phyloP scores from a whole-genome alignment of 2,329 filamentous ascomycete species.

The Neonectria neomacrospora region DNA sequence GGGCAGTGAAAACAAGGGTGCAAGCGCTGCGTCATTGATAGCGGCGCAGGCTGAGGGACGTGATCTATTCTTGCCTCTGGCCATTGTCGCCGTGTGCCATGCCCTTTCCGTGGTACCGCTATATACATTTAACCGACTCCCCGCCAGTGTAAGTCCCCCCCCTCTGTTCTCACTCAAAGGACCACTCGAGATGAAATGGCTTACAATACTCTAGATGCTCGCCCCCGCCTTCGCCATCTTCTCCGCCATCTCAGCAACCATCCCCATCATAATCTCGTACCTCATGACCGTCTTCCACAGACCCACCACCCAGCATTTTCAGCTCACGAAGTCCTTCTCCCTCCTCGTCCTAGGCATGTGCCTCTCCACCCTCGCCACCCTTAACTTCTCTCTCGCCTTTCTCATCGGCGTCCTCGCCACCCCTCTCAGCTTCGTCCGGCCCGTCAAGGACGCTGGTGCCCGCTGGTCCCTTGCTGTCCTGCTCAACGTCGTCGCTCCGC shows the following conservation, averaged over 20 bases:
- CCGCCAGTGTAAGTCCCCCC: constrained; percentile 67
- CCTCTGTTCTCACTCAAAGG: neutral
- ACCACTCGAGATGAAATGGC: neutral
- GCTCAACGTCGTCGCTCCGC: constrained; percentile 71
- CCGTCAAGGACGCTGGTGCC: constrained; percentile 54
- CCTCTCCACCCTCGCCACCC: constrained; percentile 89
- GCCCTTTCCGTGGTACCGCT: constrained; percentile 83
- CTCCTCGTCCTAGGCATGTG: constrained; percentile 93
- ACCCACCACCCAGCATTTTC: constrained; percentile 75
- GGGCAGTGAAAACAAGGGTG: constrained; percentile 43
- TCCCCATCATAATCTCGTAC: constrained; percentile 68
- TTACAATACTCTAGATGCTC: constrained; percentile 61
- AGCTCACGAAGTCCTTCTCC: constrained; percentile 88
- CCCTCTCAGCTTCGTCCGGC: constrained; percentile 80
- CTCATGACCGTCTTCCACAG: constrained; percentile 62
- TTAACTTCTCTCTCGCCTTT: constrained; percentile 94
- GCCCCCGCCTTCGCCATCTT: constrained; percentile 69
- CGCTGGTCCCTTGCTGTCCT: constrained; percentile 60
- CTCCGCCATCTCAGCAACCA: constrained; percentile 61
- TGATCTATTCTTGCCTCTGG: constrained; percentile 77
- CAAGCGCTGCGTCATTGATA: constrained; percentile 43
- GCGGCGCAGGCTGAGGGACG: constrained; percentile 61
- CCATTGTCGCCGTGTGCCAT: constrained; percentile 77
- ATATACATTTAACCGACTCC: constrained; percentile 84
- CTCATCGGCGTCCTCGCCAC: constrained; percentile 82